Evolutionary conservation across 345 rosid genomes (phyloP).

Genomic region (Theobroma cacao): DNA sequence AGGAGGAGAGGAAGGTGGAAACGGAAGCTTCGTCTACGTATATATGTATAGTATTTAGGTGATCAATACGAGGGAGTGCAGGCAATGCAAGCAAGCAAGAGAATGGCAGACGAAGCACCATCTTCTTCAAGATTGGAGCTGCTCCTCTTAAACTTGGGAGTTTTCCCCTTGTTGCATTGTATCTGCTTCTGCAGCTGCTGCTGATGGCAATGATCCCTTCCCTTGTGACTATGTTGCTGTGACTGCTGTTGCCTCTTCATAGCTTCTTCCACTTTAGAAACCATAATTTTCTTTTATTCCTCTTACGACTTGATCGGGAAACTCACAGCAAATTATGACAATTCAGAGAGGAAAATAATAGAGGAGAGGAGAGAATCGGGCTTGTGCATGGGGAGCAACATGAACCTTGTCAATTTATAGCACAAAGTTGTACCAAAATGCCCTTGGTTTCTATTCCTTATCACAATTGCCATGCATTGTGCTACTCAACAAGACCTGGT

Average conservation of each 20-base stretch:
- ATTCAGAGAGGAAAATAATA: not conserved
- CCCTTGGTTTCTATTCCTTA: slow-evolving; percentile 21
- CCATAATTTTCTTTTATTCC: slow-evolving; percentile 28
- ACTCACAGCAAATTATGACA: not conserved
- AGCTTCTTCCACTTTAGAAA: slow-evolving; percentile 52
- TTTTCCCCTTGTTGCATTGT: slow-evolving; percentile 70
- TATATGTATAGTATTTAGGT: not conserved
- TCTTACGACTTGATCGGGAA: not conserved
- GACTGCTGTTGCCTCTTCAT: slow-evolving; percentile 41
- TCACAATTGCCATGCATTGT: not conserved
- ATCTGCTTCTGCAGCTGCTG: slow-evolving; percentile 33
- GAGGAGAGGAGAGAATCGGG: not conserved
- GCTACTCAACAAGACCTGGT: no score
- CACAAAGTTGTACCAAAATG: slow-evolving; percentile 3
- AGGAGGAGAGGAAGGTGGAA: not conserved
- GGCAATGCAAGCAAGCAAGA: slow-evolving; percentile 85
- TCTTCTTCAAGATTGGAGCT: slow-evolving; percentile 67
- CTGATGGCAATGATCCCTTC: slow-evolving; percentile 18
- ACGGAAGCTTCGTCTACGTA: not conserved
- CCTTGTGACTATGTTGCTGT: slow-evolving; percentile 25
- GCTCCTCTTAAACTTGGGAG: slow-evolving; percentile 77
- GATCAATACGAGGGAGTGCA: slow-evolving; percentile 47
- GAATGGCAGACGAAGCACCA: slow-evolving; percentile 87
- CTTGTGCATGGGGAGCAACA: slow-evolving; percentile 26
- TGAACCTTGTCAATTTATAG: slow-evolving; percentile 32